Conservation (phyloP, 2,329 filamentous ascomycete genomes). For the Xylariaceae sp. region DNA sequence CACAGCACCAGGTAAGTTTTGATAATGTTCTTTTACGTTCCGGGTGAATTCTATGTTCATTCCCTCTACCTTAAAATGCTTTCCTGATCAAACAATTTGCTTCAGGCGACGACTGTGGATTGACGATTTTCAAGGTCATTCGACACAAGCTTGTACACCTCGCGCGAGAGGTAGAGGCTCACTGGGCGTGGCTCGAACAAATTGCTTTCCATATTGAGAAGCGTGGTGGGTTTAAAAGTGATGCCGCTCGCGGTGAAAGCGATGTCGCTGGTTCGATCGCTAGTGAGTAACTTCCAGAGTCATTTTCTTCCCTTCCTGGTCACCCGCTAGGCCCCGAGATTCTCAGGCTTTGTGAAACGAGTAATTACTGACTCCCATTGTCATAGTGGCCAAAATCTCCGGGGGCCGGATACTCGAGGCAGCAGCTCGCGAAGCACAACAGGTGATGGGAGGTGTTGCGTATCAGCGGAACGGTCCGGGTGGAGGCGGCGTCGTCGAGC, state of each 20-base stretch:
- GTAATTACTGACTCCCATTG: no score
- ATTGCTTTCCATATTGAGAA: constrained; percentile 48
- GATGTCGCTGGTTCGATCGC: constrained; percentile 26
- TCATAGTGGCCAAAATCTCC: constrained; percentile 39
- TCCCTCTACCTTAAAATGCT: no score
- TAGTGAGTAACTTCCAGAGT: no score
- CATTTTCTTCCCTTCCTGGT: no score
- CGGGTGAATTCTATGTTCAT: no score
- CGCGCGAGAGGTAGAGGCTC: constrained; percentile 52
- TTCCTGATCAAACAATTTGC: no score
- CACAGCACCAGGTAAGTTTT: constrained; percentile 51
- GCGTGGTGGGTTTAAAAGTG: no score
- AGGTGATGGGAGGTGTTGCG: constrained; percentile 46
- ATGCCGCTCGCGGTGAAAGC: constrained; percentile 29
- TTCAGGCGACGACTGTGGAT: no score
- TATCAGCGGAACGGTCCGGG: constrained; percentile 43
- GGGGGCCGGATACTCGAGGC: constrained; percentile 43
- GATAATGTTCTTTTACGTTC: no score
- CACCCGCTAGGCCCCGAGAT: no score
- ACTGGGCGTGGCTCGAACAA: constrained; percentile 56
- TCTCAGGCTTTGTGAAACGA: no score
- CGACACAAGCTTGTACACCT: constrained; percentile 53
- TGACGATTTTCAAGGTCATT: no score
- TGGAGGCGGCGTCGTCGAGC: constrained; percentile 42
- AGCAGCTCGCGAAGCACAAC: constrained; percentile 46